Base-by-base conservation (phyloP, 1,139 yeast genomes). In the Taphrina confusa region DNA sequence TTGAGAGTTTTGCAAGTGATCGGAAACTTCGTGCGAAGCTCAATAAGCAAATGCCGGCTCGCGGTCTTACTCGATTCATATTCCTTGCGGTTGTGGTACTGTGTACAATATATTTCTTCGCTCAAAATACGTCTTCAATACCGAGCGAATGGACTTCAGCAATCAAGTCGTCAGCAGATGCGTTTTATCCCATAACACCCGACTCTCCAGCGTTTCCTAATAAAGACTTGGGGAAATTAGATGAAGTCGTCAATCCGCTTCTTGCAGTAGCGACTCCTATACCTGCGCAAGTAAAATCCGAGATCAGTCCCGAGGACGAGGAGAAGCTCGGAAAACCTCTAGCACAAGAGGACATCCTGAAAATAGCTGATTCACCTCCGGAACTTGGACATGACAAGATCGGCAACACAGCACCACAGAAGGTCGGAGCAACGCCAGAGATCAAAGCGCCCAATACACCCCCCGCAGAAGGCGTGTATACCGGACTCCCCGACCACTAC, bases 91-190 rank as follows among this genome's bases (percentile, higher is more conserved):
- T 6, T n/a, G 12, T 37, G 25, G n/a, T 37, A 3, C n/a, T 37
- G 4, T 22, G 22, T n/a, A 1, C 42, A 6, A 3, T 37, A 1
- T 37, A 18, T 16, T n/a, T 37, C 6, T 6, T 37, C 8, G 4
- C n/a, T 6, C 9, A 11, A 2, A 22, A 25, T n/a, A 6, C 42
- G 42, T 8, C 42, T 3, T 16, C 25, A n/a, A 9, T 37, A 9
- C 42, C 42, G 25, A 6, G n/a, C n/a, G 42, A 37, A 37, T 37
- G 42, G 42, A 37, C 42, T 4, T 37, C 42, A 9, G 42, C 42
- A 6, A 4, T 37, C 8, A 37, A 37, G 23, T 37, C 42, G 9
- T 37, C 42, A n/a, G 25, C 42, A 6, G 42, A 37, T n/a, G 42
- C 23, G 42, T 37, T 37, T 18, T 18, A 18, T 18, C 42, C 42